phyloP scores from a whole-genome alignment of 495 filamentous ascomycete genomes.

The Penicillium malachiteum region DNA sequence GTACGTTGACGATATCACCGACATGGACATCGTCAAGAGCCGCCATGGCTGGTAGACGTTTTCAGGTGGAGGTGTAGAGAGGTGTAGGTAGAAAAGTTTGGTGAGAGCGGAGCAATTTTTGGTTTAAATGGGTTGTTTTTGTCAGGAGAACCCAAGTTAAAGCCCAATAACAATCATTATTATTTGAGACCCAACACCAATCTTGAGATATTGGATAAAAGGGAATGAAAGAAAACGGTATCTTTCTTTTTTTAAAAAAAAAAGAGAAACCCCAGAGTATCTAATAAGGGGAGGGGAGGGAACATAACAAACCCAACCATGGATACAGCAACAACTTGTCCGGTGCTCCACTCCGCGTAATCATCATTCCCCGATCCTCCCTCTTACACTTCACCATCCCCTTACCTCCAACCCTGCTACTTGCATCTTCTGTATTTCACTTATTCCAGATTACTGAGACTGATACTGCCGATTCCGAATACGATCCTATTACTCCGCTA shows the following conservation, averaged over 20 bases:
- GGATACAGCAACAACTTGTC: constrained; percentile 1
- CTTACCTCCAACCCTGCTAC: not conserved
- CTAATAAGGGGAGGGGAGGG: constrained; percentile 21
- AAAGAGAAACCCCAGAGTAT: not conserved
- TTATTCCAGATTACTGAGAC: not conserved
- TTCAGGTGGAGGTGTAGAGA: constrained; percentile 1
- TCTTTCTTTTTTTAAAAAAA: constrained; percentile 11
- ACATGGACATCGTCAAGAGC: constrained; percentile 63
- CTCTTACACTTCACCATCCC: constrained; percentile 2
- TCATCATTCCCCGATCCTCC: constrained; percentile 5
- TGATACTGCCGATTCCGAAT: no score
- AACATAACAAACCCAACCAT: constrained; percentile 27
- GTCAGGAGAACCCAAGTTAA: not conserved
- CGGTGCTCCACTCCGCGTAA: constrained; percentile 19
- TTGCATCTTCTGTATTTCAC: constrained; percentile 1
- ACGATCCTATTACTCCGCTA: not conserved
- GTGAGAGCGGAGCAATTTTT: not conserved
- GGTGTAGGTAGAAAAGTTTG: constrained; percentile 5
- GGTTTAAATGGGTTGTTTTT: no score
- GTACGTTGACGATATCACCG: constrained; percentile 90
- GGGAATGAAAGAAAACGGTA: constrained; percentile 3
- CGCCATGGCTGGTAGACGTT: constrained; percentile 27
- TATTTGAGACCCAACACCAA: constrained; percentile 7
- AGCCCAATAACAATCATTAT: constrained; percentile 17
- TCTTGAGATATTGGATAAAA: not conserved